Base-by-base conservation (phyloP, 1,284 basidiomycete species). In the Cryptococcus jaspeensis region DNA sequence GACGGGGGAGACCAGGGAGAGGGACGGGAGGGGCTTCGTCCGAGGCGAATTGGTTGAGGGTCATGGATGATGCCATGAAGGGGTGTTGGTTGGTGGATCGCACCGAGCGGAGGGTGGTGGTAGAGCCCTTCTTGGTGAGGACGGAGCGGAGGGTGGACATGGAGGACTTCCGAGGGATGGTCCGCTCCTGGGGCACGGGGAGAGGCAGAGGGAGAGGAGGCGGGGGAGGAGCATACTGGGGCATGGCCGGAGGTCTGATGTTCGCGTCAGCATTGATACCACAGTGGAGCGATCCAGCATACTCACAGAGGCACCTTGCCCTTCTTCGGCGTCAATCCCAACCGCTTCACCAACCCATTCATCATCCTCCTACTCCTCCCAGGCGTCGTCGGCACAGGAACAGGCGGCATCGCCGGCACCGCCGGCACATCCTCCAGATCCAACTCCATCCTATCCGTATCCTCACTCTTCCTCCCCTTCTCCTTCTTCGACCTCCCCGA, bases 311-410 rank as follows among this genome's bases (percentile, higher is more conserved):
- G 47, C 50, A 58, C 48, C 23, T 50, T 46, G 8, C 32, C 50
- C 58, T 69, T 69, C 60, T 64, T 69, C 18, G 68, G 68, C 5
- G 69, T 69, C 55, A 72, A 58, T 2, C 70, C 65, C 13, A 69
- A 52, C 18, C 64, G 42, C 52, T 54, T 65, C 9, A 60, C 69
- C 22, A 70, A 44, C 20, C 64, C 67, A 40, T 64, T 60, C 54
- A 70, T 60, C 54, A 67, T 59, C 46, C 65, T 51, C 43, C 58
- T 54, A 25, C 63, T 64, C 50, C 59, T 60, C 2, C 66, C 60
- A 0, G 68, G 68, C 11, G 70, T 70, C 5, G 22, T 39, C 5
- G 69, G 66, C 20, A 59, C 50, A 18, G 48, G 20, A 40, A 25
- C 42, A 20, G 18, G 2, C 0, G 59, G 59, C 16, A 61, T 45